Conservation (phyloP, 169 alveolate species). For the Theileria annulata region DNA sequence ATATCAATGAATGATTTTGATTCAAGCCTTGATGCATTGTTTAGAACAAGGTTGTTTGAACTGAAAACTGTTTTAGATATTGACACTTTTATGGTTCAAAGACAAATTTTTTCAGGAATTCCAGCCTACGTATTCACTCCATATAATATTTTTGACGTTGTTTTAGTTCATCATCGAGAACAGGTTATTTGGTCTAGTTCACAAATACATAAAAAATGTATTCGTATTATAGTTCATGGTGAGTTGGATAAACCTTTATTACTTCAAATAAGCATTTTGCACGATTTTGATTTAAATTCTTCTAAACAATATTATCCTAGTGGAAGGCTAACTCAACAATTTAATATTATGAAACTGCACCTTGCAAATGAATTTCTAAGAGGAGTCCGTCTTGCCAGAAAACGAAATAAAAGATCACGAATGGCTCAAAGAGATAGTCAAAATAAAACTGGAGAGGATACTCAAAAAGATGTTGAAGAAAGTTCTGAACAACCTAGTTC, state of each 20-base stretch:
- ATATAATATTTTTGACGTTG: background rate
- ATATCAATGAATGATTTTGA: background rate
- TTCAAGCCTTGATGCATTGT: background rate
- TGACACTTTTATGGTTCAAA: background rate
- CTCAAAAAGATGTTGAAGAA: background rate
- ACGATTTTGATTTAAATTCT: background rate
- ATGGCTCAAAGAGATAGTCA: background rate
- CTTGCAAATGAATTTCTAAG: background rate
- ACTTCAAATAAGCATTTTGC: background rate
- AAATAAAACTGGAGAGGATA: background rate
- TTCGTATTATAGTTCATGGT: background rate
- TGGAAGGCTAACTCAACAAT: background rate
- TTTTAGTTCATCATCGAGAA: background rate
- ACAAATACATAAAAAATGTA: background rate
- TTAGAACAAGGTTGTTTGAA: background rate
- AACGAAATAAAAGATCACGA: background rate
- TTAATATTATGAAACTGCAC: background rate
- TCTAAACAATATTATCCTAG: background rate
- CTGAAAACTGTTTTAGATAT: background rate
- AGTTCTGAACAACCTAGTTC: background rate
- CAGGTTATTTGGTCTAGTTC: background rate
- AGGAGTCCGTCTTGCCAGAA: background rate
- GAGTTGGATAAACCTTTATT: background rate
- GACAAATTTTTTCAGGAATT: background rate
- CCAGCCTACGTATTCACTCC: background rate